Base-by-base conservation (phyloP, 768 basidiomycete genomes). In the Leccinum fibrillosum region DNA sequence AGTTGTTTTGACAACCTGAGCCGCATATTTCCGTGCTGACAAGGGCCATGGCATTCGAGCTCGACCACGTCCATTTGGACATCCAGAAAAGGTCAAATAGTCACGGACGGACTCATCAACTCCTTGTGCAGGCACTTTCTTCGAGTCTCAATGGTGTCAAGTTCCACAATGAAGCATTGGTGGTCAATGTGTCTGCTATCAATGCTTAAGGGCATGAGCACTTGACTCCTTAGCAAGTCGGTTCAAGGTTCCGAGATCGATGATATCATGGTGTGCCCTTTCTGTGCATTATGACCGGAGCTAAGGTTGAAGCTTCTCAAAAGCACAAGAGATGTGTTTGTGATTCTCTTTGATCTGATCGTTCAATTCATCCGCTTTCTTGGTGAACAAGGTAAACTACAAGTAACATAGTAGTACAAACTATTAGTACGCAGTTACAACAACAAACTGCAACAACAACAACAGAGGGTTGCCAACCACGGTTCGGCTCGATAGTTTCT, bases 211-310 rank as follows among this genome's bases (percentile, higher is more conserved):
- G 74, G 76, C 7, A 82, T 82, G 82, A 77, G 64, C 15, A 69
- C 67, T 23, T 28, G 28, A 28, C 28, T 28, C 28, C 28, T 28
- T 32, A 11, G 30, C 30, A 71, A 66, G 11, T 62, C 69, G 3
- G 61, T 61, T 5, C 70, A 69, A 4, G 72, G 74, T 30, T 47
- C 67, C 4, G 73, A 82, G 13, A 70, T 76, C 39, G 52, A 77
- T 75, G 1, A 75, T 86, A 47, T 77, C 76, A 11, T 88, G 85
- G 82, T 74, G 69, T 5, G 69, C 71, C 1, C 84, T 84, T 2
- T 80, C 78, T 17, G 64, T 65, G 4, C 68, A 76, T 2, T 77
- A 80, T 58, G 60, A 80, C 67, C 39, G 50, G 42, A 32, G 32
- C 32, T 12, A 5, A 32, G 32, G 32, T 32, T 32, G 32, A 32